Base-by-base conservation (phyloP, 768 basidiomycete species). In the Auricularia auricula-judae region DNA sequence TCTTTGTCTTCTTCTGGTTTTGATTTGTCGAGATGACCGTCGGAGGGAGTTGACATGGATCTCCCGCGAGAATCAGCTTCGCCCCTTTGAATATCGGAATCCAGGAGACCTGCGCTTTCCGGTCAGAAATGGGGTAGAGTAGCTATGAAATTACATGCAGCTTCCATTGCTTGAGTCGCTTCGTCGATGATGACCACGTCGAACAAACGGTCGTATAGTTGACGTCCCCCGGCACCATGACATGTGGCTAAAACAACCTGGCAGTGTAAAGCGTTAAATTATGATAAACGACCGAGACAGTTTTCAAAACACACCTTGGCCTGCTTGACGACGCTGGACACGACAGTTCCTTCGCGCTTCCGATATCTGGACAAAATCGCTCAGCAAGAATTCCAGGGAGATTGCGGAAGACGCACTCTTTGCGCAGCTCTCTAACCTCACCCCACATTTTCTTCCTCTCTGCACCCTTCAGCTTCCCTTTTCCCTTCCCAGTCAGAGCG, bases 151-250 rank as follows among this genome's bases (percentile, higher is more conserved):
- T 29, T 29, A 58, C 12, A 4, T 71, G 94, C 94, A 29, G 94
- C 93, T 76, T 99, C 96, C 14, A 97, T 71, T 3, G 95, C 96
- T 73, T 98, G 97, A 0, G 97, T 98, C 0, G 97, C 97, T 76
- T 99, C 97, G 68, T 99, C 97, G 63, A 99, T 95, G 58, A 99
- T 88, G 11, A 94, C 85, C 0, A 96, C 89, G 71, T 99, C 97
- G 70, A 99, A 99, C 1, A 81, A 75, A 64, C 86, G 81, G 65
- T 87, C 84, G 53, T 82, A 81, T 5, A 98, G 75, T 68, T 95
- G 92, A 23, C 88, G 77, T 3, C 90, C 87, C 0, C 96, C 97
- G 4, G 96, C 84, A 12, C 93, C 90, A 77, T 98, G 95, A 68
- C 96, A 98, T 2, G 97, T 99, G 1, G 94, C 87, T 11, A 98